Conservation (phyloP, 2,329 filamentous ascomycete genomes). For the Fusarium continuum region DNA sequence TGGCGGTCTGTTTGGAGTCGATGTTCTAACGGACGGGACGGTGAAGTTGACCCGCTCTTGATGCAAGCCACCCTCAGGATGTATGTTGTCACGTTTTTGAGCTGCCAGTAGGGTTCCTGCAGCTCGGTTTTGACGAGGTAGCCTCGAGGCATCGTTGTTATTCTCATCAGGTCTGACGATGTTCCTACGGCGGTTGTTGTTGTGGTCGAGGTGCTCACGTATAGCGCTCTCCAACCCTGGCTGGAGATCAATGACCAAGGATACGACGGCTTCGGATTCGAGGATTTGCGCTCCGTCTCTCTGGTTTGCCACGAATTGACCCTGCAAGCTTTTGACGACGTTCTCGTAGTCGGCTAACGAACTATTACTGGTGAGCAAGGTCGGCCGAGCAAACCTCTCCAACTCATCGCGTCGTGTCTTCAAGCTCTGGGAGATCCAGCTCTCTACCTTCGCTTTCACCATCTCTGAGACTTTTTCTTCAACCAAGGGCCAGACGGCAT, state of each 20-base stretch:
- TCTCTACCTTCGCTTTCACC: background rate
- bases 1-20: background rate
- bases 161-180: no score
- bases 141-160: background rate
- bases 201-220: background rate
- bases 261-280: conserved; percentile 28
- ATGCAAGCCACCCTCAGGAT: background rate
- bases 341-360: background rate
- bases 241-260: conserved; percentile 21
- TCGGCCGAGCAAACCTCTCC: background rate
- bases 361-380: background rate
- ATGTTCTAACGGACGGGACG: background rate
- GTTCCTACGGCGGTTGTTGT: no score
- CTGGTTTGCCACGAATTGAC: background rate
- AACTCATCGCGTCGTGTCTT: conserved; percentile 10
- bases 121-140: background rate
- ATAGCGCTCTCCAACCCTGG: background rate
- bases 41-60: background rate
- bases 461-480: background rate
- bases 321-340: background rate
- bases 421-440: background rate
- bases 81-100: background rate
- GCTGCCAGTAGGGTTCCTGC: no score
- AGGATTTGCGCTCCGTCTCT: background rate
- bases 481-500: background rate